phyloP scores from a whole-genome alignment of 306 rosid genomes.

The Begonia fuchsioides region DNA sequence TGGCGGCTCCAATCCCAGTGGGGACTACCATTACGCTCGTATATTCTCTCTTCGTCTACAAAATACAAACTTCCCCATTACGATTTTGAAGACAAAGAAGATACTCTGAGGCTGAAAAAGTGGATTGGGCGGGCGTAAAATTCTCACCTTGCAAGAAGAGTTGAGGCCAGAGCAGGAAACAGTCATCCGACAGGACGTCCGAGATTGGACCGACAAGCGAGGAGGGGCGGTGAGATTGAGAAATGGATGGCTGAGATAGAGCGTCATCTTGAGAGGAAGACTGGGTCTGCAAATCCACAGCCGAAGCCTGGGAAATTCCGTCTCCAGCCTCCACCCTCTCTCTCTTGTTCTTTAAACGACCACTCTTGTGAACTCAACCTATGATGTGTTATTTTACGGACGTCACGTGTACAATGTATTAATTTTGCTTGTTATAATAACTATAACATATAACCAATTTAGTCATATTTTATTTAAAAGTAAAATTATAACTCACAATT shows the following conservation, averaged over 20 bases:
- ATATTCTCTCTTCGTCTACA: slow-evolving; percentile 49
- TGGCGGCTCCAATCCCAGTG: slow-evolving; percentile 70
- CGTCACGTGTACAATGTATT: too few species aligned
- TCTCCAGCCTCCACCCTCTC: too few species aligned
- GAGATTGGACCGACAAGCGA: slow-evolving; percentile 6
- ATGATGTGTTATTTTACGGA: too few species aligned
- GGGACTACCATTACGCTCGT: slow-evolving; percentile 81
- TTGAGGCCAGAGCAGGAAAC: slow-evolving; percentile 25
- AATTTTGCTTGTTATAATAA: too few species aligned
- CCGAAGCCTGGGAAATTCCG: too few species aligned
- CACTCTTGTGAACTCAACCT: too few species aligned
- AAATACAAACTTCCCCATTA: slow-evolving; percentile 1
- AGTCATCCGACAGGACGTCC: slow-evolving; percentile 4
- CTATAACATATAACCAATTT: too few species aligned
- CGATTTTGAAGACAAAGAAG: background rate
- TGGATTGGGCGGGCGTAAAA: background rate
- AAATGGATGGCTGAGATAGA: slow-evolving; percentile 20
- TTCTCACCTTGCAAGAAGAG: slow-evolving; percentile 28
- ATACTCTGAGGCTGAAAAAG: background rate
- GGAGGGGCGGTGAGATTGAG: slow-evolving; percentile 8
- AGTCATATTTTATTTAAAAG: too few species aligned
- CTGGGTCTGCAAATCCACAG: too few species aligned
- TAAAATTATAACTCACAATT: too few species aligned
- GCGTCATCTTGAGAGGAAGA: slow-evolving; percentile 18
- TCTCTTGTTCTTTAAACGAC: too few species aligned